Conservation (phyloP, 2,329 filamentous ascomycete genomes). For the Pleurostoma richardsiae region DNA sequence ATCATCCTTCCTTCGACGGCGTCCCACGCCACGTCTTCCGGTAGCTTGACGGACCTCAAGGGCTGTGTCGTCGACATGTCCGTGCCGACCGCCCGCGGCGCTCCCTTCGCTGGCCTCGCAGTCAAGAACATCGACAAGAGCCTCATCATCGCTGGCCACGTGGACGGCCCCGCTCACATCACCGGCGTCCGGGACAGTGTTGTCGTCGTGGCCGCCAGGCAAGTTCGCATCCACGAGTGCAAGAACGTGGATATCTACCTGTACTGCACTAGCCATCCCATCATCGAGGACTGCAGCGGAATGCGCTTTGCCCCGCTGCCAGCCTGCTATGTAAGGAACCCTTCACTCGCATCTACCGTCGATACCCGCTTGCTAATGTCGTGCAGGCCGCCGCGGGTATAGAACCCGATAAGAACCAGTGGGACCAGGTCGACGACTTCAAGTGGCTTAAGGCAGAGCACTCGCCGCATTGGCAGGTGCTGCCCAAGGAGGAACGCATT, state of each 20-base stretch:
- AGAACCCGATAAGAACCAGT: constrained; percentile 55
- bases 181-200: constrained; percentile 69
- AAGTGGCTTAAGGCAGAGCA: constrained; percentile 87
- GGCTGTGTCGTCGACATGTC: constrained; percentile 79
- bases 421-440: constrained; percentile 93
- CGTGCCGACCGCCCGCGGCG: constrained; percentile 47
- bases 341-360: background rate
- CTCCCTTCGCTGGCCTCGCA: constrained; percentile 63
- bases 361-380: constrained; percentile 4
- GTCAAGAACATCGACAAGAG: constrained; percentile 66
- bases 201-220: constrained; percentile 75
- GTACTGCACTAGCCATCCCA: constrained; percentile 75
- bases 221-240: constrained; percentile 91
- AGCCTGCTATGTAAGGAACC: constrained; percentile 56
- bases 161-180: constrained; percentile 77
- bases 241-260: constrained; percentile 78
- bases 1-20: constrained; percentile 73
- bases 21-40: constrained; percentile 66
- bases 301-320: constrained; percentile 80
- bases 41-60: constrained; percentile 63
- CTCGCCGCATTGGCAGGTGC: constrained; percentile 81
- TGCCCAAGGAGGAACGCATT: constrained; percentile 57
- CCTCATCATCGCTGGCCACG: constrained; percentile 72
- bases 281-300: constrained; percentile 81
- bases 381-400: constrained; percentile 19